Conservation (phyloP, 352 stramenopile genomes). For the Elongisporangium senticosum region DNA sequence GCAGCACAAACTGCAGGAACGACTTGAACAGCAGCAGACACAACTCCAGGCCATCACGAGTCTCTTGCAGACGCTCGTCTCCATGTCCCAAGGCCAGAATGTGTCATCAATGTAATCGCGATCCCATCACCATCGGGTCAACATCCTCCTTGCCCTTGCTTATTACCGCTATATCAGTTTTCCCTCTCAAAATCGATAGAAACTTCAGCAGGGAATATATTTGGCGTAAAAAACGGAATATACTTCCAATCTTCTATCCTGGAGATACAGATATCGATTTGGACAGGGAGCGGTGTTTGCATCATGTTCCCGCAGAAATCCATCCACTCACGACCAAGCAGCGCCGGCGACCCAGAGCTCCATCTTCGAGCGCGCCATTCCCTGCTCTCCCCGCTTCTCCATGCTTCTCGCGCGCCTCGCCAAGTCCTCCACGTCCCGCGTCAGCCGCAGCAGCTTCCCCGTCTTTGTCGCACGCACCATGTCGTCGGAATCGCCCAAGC, state of each 20-base stretch:
- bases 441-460: conserved; percentile 6
- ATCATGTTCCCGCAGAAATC: conserved; percentile 6
- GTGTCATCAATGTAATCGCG: not conserved
- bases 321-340: conserved; percentile 2
- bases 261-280: conserved; percentile 3
- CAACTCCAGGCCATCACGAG: conserved; percentile 30
- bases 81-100: not conserved
- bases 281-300: conserved; percentile 3
- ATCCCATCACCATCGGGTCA: too few relatives aligned
- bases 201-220: not conserved
- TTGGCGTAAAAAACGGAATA: too few relatives aligned
- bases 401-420: conserved; percentile 48
- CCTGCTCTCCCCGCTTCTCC: conserved; percentile 6
- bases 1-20: conserved; percentile 29
- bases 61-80: conserved; percentile 21
- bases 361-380: conserved; percentile 2
- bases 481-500: conserved; percentile 16
- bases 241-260: not conserved
- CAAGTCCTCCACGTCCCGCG: conserved; percentile 5
- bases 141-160: too few relatives aligned
- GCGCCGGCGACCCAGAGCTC: not conserved
- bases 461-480: conserved; percentile 7
- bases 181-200: too few relatives aligned
- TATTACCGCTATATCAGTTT: too few relatives aligned
- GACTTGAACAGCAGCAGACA: conserved; percentile 29